These are phyloP conservation scores for Dysphania ambrosioides DNA, from an alignment of 148 eudicot species.

Conservation along the genomic window DNA sequence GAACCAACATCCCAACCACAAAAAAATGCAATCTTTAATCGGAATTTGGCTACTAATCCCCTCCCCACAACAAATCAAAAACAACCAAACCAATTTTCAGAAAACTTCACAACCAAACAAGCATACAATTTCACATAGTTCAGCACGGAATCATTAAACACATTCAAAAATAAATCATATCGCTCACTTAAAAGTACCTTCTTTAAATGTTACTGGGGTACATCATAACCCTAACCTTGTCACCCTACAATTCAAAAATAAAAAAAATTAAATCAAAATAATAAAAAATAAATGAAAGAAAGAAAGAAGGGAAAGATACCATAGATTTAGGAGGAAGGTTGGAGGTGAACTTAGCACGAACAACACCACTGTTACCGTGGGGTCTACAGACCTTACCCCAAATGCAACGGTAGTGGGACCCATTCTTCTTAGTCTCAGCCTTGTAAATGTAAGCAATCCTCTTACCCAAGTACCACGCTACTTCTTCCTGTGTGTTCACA, in stretches of 20 bases:
- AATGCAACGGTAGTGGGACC: conserved; percentile 77
- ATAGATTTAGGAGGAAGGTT: conserved; percentile 87
- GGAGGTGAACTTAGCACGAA: conserved; percentile 77
- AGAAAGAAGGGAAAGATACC: conserved; percentile 39
- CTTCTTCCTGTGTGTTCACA: conserved; percentile 80
- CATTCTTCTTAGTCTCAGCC: conserved; percentile 66
- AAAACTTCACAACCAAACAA: too few species aligned
- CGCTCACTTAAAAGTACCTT: conserved; percentile 27
- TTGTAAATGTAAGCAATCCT: conserved; percentile 76
- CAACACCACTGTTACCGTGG: conserved; percentile 85
- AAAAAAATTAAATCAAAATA: neutral
- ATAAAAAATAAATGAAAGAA: neutral
- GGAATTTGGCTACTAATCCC: too few species aligned
- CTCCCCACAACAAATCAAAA: too few species aligned
- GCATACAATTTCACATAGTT: too few species aligned
- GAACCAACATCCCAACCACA: too few species aligned
- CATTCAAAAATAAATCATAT: too few species aligned
- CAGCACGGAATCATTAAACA: too few species aligned
- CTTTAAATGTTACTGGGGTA: conserved; percentile 86
- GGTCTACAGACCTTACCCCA: conserved; percentile 87
- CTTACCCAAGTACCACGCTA: conserved; percentile 73
- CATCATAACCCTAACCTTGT: conserved; percentile 75
- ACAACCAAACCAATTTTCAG: too few species aligned
- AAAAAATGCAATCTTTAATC: too few species aligned
- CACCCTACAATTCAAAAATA: conserved; percentile 47